Base-by-base conservation (phyloP, 441 rosid species). In the Sinapis alba region DNA sequence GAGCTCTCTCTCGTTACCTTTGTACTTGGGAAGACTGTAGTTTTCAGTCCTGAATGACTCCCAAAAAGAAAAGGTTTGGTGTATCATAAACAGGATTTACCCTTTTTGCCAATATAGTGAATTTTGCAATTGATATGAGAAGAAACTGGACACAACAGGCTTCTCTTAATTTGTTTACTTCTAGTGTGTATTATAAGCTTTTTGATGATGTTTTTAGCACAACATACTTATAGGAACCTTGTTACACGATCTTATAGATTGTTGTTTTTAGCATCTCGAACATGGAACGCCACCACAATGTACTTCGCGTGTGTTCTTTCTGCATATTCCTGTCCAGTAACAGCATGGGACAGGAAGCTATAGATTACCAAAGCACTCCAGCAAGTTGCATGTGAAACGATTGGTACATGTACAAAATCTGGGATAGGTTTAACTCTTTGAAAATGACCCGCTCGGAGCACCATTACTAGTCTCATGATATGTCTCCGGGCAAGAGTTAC, bases 1-100 rank as follows among this genome's bases (percentile, higher is more conserved):
- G 84, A 92, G 79, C 97, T 92, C 62, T 69, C 98, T 3, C 77
- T 95, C 0, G 85, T 92, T 58, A 95, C 99, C 10, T 95, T 91
- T 41, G 92, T 95, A 47, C 94, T 95, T 7, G 98, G 98, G 21
- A 88, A 87, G 82, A 92, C 99, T 1, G 38, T 94, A 16, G 87
- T 90, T 21, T 73, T 78, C 72, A 36, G 79, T 65, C 68, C 87
- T 21, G 70, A 77, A 16, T 84, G 77, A 86, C 12, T 2, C 54
- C 3, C 2, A 6, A 16, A 1, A 15, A 18, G 2, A 4, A 38
- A 50, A 23, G 34, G 69, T 61, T 59, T 67, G 57, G 73, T 59
- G 30, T 67, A 60, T 19, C 19, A 75, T 27, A 68, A 32, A 26
- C 18, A 54, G 50, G 30, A n/a, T 59, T 62, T 27, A 38, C 78